A percentile compares a stretch with the other conserved stretches of the same genome.
Evolutionary conservation across 768 basidiomycete species (phyloP).

Genomic region (Amanita thiersii): DNA sequence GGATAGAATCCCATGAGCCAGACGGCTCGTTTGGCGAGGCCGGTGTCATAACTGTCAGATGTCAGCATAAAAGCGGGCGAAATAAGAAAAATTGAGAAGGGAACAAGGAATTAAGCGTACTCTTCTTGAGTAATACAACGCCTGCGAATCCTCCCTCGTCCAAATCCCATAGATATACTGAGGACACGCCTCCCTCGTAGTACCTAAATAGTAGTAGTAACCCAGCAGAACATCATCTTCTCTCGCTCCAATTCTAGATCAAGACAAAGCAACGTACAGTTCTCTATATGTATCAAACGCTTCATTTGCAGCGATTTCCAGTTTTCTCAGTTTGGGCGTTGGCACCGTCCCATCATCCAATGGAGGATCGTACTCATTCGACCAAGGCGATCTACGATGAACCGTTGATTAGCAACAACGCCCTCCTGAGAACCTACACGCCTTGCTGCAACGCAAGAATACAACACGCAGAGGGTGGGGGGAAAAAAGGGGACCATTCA

Average conservation of each 20-base stretch:
- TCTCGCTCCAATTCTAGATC: too few relatives aligned
- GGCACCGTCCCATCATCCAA: constrained; percentile 86
- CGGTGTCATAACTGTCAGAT: constrained; percentile 52
- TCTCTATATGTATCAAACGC: constrained; percentile 98
- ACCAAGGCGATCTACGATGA: constrained; percentile 90
- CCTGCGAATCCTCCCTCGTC: constrained; percentile 97
- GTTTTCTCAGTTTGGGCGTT: constrained; percentile 73
- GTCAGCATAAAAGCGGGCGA: constrained; percentile 1
- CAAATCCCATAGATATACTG: constrained; percentile 96
- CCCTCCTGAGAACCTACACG: constrained; percentile 8
- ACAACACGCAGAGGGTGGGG: too few relatives aligned
- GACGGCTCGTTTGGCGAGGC: constrained; percentile 51
- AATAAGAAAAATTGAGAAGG: background rate
- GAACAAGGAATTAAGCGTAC: constrained; percentile 32
- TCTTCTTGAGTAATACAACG: constrained; percentile 92
- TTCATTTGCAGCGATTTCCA: constrained; percentile 91
- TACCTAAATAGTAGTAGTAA: constrained; percentile 45
- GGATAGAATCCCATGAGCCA: constrained; percentile 97
- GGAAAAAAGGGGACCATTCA: too few relatives aligned
- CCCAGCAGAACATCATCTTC: background rate
- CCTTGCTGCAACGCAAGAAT: background rate
- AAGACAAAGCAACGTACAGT: constrained; percentile 44
- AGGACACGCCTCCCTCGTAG: constrained; percentile 96
- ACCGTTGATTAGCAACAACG: constrained; percentile 1
- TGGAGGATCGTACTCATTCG: constrained; percentile 91